Evolutionary conservation across 306 rosid genomes (phyloP), one percentile per base, ranked within the genome.

Genomic region (Leucaena leucocephala): DNA sequence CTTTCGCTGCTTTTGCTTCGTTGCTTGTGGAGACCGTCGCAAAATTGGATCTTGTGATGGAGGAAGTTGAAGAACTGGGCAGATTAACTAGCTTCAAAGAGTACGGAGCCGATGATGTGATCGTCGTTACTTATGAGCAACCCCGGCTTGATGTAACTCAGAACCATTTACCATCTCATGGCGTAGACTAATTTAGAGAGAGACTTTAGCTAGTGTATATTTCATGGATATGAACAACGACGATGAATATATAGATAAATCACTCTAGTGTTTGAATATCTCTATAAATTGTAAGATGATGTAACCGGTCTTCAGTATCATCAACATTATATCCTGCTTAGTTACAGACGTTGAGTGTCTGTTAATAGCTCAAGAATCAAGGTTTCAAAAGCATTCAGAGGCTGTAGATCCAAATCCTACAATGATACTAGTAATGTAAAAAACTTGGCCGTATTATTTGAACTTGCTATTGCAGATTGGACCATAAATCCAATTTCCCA

Each of bases 1-100:
- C 97, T 10, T 86, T 94, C 42, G 98, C 97, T 63, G 97, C 98
- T 7, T 94, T 94, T 80, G 97, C 97, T 17, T 89, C 94, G 6
- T 67, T 92, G 85, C 89, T 94, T 6, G 97, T 92, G 80, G 98
- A 94, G 81, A 89, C 88, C 1, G 97, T 88, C 67, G 98, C 94
- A 0, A 94, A 92, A 84, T 86, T 94, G 14, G 97, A 94, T 21
- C 49, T 48, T 55, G 85, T 94, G 17, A 94, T 94, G 0, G 92
- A 78, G 61, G 92, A 89, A 81, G 93, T 94, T 62, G 94, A 94
- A 38, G 93, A 85, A 61, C 62, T 94, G 49, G 98, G 97, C n/a
- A 89, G 86, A 42, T 66, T 87, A 22, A 92, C 97, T 3, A 75
- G 90, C 81, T 94, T 89, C 77, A 89, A 91, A 78, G 97, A 94